A percentile compares a stretch with the other conserved stretches of the same genome.
Evolutionary conservation across 257 asterid genomes (phyloP).

Genomic region (Nicotiana tomentosiformis): DNA sequence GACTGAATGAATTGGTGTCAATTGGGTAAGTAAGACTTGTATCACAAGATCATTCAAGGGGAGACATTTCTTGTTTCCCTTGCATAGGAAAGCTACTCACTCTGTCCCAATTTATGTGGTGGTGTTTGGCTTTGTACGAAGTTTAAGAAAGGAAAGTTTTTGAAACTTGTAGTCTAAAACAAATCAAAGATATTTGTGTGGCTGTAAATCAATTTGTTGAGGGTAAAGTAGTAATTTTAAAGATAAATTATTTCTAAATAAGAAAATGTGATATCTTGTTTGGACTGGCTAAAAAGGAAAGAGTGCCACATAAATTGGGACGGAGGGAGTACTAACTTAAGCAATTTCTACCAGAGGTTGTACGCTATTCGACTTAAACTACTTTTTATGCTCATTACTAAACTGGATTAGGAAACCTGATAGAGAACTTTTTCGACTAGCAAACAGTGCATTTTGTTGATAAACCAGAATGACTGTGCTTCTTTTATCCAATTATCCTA

Average conservation of each 20-base stretch:
- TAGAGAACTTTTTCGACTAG: background rate
- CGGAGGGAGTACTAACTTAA: background rate
- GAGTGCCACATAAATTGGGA: too few relatives aligned
- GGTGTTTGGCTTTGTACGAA: too few relatives aligned
- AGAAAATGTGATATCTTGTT: too few relatives aligned
- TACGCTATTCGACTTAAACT: background rate
- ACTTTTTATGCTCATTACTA: background rate
- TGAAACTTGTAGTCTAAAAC: too few relatives aligned
- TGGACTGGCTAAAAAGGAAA: too few relatives aligned
- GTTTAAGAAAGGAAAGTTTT: too few relatives aligned
- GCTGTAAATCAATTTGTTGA: too few relatives aligned
- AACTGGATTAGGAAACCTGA: background rate
- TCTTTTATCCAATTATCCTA: background rate
- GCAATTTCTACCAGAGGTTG: background rate
- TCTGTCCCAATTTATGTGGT: too few relatives aligned
- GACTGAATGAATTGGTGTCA: constrained; percentile 58
- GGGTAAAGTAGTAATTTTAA: too few relatives aligned
- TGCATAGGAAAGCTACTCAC: background rate
- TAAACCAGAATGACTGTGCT: background rate
- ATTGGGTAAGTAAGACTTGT: constrained; percentile 52
- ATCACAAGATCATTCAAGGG: background rate
- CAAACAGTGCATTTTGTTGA: background rate
- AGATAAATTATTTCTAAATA: too few relatives aligned
- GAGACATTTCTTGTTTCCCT: background rate
- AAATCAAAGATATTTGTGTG: too few relatives aligned